Base-by-base conservation (phyloP, 768 basidiomycete genomes). In the Tulasnella sp. region DNA sequence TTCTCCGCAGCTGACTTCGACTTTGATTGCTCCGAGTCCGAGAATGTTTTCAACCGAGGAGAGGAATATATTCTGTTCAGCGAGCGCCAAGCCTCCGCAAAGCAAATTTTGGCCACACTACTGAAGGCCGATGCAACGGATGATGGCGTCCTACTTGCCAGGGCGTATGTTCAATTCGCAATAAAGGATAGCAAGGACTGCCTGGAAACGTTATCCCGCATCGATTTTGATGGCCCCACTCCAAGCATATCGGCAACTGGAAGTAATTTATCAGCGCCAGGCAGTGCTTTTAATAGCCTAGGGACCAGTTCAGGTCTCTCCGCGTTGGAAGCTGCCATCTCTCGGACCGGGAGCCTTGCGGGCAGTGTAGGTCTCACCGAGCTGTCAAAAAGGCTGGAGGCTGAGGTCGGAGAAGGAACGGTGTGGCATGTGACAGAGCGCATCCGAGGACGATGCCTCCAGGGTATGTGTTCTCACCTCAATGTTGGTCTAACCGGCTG, bases 131-230 rank as follows among this genome's bases (percentile, higher is more conserved):
- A 83, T 89, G 39, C 81, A 95, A 93, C 90, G 90, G 32, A 44
- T 72, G 20, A 29, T 16, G 26, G 67, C 9, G 86, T 93, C 20
- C 85, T 88, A 80, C 86, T 93, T 78, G 87, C 89, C 0, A 85
- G 93, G 72, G 93, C 93, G 2, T 94, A 94, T 83, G 92, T 92
- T 81, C 90, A 91, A 4, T 94, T 93, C 83, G 93, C 94, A 0
- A 83, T 94, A 9, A 90, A 91, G 37, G 86, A 88, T 35, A 91
- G 91, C 23, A 83, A 86, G 2, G 88, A 90, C 77, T 94, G 93
- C 78, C 84, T 96, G 18, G 81, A 84, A 3, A 86, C 91, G 80
- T 86, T 94, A 3, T 82, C 83, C 29, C 86, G 87, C 80, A 88
- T 92, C 7, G 86, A 89, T 83, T 92, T 86, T 16, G 88, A 90